A percentile compares a stretch with the other conserved stretches of the same genome.
phyloP scores from a whole-genome alignment of 129 eudicot species.

The Rutidosis leptorrhynchoides region DNA sequence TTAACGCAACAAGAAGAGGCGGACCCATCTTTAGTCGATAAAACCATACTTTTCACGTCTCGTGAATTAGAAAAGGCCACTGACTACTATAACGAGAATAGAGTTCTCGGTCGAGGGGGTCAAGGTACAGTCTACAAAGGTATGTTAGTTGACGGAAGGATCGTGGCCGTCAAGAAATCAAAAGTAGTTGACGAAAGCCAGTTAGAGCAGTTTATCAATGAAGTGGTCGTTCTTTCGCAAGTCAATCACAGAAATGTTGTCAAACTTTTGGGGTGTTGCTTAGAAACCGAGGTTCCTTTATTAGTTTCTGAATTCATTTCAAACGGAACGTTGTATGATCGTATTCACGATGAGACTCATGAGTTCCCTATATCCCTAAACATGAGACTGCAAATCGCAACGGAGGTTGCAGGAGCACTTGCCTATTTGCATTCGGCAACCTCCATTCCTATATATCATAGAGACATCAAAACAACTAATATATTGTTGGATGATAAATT shows the following conservation, averaged over 20 bases:
- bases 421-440: slow-evolving; percentile 1
- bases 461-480: background rate
- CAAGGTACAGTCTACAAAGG: slow-evolving; percentile 3
- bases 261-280: slow-evolving; percentile 4
- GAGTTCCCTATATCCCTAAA: background rate
- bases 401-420: slow-evolving; percentile 6
- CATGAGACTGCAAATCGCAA: background rate
- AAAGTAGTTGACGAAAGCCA: slow-evolving; percentile 3
- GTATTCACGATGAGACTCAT: background rate
- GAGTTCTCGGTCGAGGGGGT: slow-evolving; percentile 11
- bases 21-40: background rate
- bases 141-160: background rate
- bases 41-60: background rate
- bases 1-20: background rate
- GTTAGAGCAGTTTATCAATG: slow-evolving; percentile 1
- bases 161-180: slow-evolving; percentile 1
- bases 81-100: background rate
- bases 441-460: background rate
- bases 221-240: background rate
- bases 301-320: background rate
- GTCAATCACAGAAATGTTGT: slow-evolving; percentile 11
- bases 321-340: background rate
- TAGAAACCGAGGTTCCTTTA: background rate
- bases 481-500: background rate
- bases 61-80: background rate